Conservation (phyloP, 805 yeast genomes). For the Lipomyces sp. region DNA sequence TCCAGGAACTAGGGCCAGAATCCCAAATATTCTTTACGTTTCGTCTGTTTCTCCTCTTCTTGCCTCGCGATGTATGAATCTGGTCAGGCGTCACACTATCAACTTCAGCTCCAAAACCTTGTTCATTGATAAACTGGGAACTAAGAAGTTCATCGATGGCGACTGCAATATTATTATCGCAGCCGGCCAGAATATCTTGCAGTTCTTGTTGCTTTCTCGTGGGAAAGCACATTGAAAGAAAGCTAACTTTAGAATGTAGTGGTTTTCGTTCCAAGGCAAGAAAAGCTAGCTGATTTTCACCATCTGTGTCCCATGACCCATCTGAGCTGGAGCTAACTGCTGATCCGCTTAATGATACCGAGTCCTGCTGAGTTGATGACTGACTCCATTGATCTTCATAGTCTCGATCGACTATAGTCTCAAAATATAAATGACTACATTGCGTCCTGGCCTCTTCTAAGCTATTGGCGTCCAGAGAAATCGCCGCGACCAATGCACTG, state of each 20-base stretch:
- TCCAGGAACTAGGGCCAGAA: neutral
- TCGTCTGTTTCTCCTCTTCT: slow-evolving; percentile 5
- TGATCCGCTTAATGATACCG: neutral
- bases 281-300: neutral
- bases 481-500: slow-evolving; percentile 29
- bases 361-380: neutral
- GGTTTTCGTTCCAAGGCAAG: neutral
- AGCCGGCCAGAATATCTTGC: neutral
- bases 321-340: neutral
- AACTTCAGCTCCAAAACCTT: slow-evolving; percentile 1
- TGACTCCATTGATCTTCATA: neutral
- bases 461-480: slow-evolving; percentile 14
- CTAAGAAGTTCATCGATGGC: slow-evolving; percentile 22
- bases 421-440: slow-evolving; percentile 14
- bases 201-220: neutral
- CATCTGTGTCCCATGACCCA: neutral
- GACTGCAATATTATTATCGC: slow-evolving; percentile 9
- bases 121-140: slow-evolving; percentile 2
- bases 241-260: neutral
- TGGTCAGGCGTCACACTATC: neutral
- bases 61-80: slow-evolving; percentile 1
- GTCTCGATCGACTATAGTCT: slow-evolving; percentile 17
- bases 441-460: slow-evolving; percentile 19
- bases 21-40: neutral
- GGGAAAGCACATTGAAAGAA: slow-evolving; percentile 21